Percentiles rank a stretch among this genome's conserved stretches.
Evolutionary conservation across 2,329 filamentous ascomycete genomes (phyloP).

Genomic region (Fusarium sp.): DNA sequence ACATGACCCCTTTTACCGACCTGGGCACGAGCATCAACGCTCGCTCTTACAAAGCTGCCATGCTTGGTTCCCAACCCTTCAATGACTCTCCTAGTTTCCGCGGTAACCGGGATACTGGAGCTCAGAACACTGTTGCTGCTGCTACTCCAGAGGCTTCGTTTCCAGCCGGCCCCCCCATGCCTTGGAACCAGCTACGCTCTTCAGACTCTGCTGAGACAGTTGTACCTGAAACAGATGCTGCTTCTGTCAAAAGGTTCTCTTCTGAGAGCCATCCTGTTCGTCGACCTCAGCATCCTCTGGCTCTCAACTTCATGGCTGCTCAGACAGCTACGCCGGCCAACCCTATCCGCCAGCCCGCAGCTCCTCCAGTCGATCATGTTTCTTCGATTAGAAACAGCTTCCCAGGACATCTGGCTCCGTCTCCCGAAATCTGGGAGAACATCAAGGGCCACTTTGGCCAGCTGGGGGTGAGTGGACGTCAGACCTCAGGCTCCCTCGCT

Average conservation of each 20-base stretch:
- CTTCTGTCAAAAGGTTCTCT: not conserved
- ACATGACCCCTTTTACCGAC: constrained; percentile 30
- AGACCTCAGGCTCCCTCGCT: not conserved
- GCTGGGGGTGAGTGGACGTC: not conserved
- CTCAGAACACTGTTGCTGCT: not conserved
- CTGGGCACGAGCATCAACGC: constrained; percentile 10
- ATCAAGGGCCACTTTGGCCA: constrained; percentile 19
- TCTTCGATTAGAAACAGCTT: constrained; percentile 7
- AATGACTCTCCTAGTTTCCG: constrained; percentile 7
- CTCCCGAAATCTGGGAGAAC: constrained; percentile 25
- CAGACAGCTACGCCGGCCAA: not conserved
- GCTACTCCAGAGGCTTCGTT: constrained; percentile 1
- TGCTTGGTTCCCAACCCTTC: not conserved
- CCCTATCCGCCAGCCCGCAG: constrained; percentile 17
- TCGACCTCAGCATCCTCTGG: not conserved
- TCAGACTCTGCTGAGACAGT: not conserved
- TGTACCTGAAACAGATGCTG: not conserved
- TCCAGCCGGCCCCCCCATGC: not conserved
- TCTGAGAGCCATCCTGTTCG: too few relatives aligned
- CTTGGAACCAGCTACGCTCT: not conserved
- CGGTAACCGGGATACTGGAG: not conserved
- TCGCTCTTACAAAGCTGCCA: constrained; percentile 2
- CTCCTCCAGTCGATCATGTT: constrained; percentile 6
- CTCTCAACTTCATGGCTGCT: not conserved
- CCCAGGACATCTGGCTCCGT: constrained; percentile 15